These are phyloP conservation scores for Aspergillus ostianus DNA, from an alignment of 495 filamentous ascomycete species.

Conservation along the genomic window DNA sequence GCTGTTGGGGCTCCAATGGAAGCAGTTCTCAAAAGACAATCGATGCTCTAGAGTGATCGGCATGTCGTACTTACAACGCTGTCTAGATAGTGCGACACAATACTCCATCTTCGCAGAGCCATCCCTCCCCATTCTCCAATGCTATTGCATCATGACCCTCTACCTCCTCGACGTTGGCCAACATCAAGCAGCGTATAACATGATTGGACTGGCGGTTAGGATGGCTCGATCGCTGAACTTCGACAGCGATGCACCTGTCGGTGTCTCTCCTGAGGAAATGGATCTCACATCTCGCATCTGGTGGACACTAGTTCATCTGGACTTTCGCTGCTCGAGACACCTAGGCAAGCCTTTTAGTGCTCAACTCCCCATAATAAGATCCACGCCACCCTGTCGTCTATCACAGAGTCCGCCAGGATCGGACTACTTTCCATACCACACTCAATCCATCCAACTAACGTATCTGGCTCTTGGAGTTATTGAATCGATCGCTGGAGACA, in stretches of 20 bases:
- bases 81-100: conserved; percentile 22
- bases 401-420: background rate
- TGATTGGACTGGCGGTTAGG: conserved; percentile 30
- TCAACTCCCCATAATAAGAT: conserved; percentile 19
- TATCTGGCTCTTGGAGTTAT: background rate
- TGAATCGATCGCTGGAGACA: background rate
- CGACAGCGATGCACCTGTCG: conserved; percentile 11
- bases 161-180: conserved; percentile 26
- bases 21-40: conserved; percentile 15
- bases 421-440: conserved; percentile 16
- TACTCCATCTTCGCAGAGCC: conserved; percentile 20
- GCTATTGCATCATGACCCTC: conserved; percentile 25
- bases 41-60: conserved; percentile 7
- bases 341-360: conserved; percentile 25
- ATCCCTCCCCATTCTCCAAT: conserved; percentile 22
- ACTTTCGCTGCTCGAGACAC: conserved; percentile 33
- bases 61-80: conserved; percentile 29
- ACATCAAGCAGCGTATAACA: conserved; percentile 33
- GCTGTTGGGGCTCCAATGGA: conserved; percentile 24
- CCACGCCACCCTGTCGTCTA: conserved; percentile 5
- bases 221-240: conserved; percentile 29
- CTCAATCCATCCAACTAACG: conserved; percentile 24
- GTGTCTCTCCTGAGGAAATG: conserved; percentile 9
- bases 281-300: conserved; percentile 22
- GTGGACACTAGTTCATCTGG: conserved; percentile 34